Evolutionary conservation across 2,329 filamentous ascomycete species (phyloP), one percentile per base, ranked within the genome.

Genomic region (Claviceps fusiformis): DNA sequence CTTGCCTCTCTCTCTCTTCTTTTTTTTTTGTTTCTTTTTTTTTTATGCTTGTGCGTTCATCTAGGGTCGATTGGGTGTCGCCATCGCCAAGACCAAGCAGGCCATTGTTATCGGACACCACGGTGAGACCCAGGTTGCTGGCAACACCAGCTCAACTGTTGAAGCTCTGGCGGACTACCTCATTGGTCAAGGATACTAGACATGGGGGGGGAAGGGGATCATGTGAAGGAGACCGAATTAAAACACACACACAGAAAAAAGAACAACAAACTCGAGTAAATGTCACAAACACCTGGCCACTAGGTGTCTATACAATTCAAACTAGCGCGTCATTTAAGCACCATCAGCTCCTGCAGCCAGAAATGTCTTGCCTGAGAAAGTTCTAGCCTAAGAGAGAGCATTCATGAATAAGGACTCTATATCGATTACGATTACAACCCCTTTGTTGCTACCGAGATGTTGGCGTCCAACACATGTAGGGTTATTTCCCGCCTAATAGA

Each of bases 101-200:
- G 89, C 90, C 63, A 84, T 97, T 70, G 81, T 98, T 68, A 74
- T 98, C 69, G 87, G 83, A 63, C 89, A 95, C 77, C 89, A 97
- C 78, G 78, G 77, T 62, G 89, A 95, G 70, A 70, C 70, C 59
- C 75, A 84, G 62, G 78, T 87, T 69, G 87, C 87, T 53, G 84
- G 88, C 68, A 85, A 86, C 70, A 84, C 89, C 59, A 84, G 84
- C 64, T 81, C 81, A 68, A 88, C 87, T 52, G 87, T 95, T 62
- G 87, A 92, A 76, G 78, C 82, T 64, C 80, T 98, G 59, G 89
- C 82, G 65, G 88, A 95, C 72, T 96, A 97, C 77, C 82, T 95
- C 60, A 83, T 88, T 70, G 79, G 81, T 64, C 75, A 81, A 60
- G 82, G 83, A 61, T 95, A 95, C 78, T 96, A 56, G 49, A 52